Evolutionary conservation across 768 basidiomycete species (phyloP).

Genomic region (Phaeolepiota aurea): DNA sequence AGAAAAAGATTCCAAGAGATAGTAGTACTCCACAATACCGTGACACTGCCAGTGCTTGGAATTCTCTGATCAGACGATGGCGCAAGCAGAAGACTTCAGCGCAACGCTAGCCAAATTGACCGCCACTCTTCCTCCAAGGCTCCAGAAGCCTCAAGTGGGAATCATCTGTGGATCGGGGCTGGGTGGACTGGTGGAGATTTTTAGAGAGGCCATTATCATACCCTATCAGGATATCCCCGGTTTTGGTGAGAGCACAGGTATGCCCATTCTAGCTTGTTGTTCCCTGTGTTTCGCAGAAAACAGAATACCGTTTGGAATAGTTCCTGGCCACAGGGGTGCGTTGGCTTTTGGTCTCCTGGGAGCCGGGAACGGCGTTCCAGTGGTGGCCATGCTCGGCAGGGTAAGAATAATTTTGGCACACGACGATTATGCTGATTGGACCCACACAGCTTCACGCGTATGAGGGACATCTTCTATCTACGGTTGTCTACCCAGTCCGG

Average conservation of each 20-base stretch:
- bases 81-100: conserved; percentile 7
- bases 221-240: conserved; percentile 65
- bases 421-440: not conserved
- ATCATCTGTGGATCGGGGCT: conserved; percentile 88
- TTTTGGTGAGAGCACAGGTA: conserved; percentile 74
- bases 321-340: conserved; percentile 72
- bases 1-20: too few relatives aligned
- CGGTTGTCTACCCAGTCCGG: conserved; percentile 72
- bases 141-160: conserved; percentile 53
- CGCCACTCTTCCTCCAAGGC: conserved; percentile 21
- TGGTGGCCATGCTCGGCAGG: conserved; percentile 85
- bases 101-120: conserved; percentile 24
- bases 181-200: conserved; percentile 57
- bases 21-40: too few relatives aligned
- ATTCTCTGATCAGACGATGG: too few relatives aligned
- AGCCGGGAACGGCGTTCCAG: conserved; percentile 53
- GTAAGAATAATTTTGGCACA: conserved; percentile 34
- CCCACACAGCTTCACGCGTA: conserved; percentile 70
- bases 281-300: not conserved
- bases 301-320: conserved; percentile 24
- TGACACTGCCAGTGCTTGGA: too few relatives aligned
- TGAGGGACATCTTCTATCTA: conserved; percentile 67
- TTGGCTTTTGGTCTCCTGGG: conserved; percentile 80
- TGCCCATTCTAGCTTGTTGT: conserved; percentile 8
- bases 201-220: conserved; percentile 50